Base-by-base conservation (phyloP, 139 green algal genomes). In the Yamagishiella unicocca region DNA sequence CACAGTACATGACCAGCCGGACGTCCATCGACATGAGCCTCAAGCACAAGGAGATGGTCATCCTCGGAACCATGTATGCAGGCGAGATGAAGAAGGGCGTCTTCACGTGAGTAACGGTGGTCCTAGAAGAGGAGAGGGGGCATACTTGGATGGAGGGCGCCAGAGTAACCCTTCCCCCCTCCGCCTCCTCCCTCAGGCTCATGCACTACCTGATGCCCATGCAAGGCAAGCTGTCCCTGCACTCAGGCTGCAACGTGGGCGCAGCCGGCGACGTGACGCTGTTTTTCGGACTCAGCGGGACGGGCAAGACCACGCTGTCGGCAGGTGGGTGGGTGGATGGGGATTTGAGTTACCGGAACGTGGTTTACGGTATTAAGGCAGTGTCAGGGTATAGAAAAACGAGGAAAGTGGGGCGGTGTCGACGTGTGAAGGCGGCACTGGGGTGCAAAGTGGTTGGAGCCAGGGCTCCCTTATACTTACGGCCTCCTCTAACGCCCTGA, bases 41-140 rank as follows among this genome's bases (percentile, higher is more conserved):
- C 22, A 91, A 93, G 81, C 88, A 94, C 83, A 82, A 86, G 38
- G 93, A 97, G 88, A 96, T 97, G 94, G 93, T 97, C 68, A 94
- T 96, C 58, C 90, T 96, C 35, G 93, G 97, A 33, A 98, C 96
- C 2, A 92, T 98, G 91, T 99, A 99, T 79, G 96, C 96, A 17
- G 97, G 97, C 1, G 96, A 98, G 92, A 99, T 98, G 96, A 98
- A 99, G 93, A 98, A 98, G 92, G 96, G 94, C 31, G 88, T 98
- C 45, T 95, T 95, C 88, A 91, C 77, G 89, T 92, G 77, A 88
- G 88, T 38, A 2, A 8, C 2, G 58, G 24, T 12, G 50, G 50
- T 58, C 50, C 50, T 12, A 17, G 50, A 58, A 22, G 58, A 22
- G 58, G 58, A 67, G 58, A 22, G 58, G 58, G 50, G 50, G n/a